phyloP scores from a whole-genome alignment of 768 basidiomycete species.

The Panaeolus papilionaceus region DNA sequence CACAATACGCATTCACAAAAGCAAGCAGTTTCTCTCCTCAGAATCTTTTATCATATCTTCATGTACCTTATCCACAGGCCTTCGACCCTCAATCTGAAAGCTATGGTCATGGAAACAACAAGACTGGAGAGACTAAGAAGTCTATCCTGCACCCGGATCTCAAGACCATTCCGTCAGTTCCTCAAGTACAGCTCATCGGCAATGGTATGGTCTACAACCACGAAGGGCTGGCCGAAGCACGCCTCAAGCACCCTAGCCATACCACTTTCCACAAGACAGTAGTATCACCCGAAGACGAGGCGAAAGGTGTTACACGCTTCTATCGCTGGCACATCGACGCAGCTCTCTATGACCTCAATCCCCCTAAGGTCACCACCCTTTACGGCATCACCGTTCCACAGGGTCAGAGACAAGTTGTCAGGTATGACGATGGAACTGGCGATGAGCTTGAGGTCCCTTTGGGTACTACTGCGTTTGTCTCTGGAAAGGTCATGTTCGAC shows the following conservation, averaged over 20 bases:
- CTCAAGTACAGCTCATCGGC: slow-evolving; percentile 92
- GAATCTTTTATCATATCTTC: slow-evolving; percentile 17
- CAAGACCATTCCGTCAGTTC: slow-evolving; percentile 88
- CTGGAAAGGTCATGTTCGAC: slow-evolving; percentile 85
- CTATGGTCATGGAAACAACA: slow-evolving; percentile 92
- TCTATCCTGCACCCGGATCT: slow-evolving; percentile 90
- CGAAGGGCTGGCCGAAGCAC: slow-evolving; percentile 79
- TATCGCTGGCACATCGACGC: slow-evolving; percentile 96
- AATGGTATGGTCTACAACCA: slow-evolving; percentile 83
- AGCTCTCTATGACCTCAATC: slow-evolving; percentile 76
- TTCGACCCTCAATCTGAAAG: slow-evolving; percentile 69
- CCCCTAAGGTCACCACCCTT: slow-evolving; percentile 86
- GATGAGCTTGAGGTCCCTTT: slow-evolving; percentile 84
- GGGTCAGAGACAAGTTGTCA: slow-evolving; percentile 65
- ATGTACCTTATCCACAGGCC: slow-evolving; percentile 50
- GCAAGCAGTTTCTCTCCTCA: slow-evolving; percentile 41
- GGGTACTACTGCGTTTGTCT: slow-evolving; percentile 86
- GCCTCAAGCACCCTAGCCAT: slow-evolving; percentile 87
- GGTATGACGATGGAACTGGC: slow-evolving; percentile 89
- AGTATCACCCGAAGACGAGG: slow-evolving; percentile 77
- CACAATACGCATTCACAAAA: slow-evolving; percentile 88
- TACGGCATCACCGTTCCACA: slow-evolving; percentile 78
- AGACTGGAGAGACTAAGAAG: slow-evolving; percentile 73
- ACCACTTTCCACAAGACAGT: slow-evolving; percentile 86
- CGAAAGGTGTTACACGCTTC: slow-evolving; percentile 81